Percentiles rank a stretch among this genome's conserved stretches.
Conservation (phyloP, 2,329 filamentous ascomycete genomes). For the Phialophora expanda region DNA sequence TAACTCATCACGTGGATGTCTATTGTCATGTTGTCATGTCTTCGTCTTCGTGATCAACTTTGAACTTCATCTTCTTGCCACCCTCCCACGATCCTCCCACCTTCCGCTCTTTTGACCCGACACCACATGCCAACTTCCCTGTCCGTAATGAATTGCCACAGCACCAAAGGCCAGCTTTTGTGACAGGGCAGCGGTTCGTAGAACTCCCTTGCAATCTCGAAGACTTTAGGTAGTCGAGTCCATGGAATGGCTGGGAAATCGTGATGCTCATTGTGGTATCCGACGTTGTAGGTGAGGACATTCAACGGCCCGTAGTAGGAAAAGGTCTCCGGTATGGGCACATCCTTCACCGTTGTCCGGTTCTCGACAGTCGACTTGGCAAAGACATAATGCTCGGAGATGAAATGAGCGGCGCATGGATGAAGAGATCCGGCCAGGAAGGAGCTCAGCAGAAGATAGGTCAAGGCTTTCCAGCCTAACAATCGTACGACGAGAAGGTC, state of each 20-base stretch:
- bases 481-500: conserved; percentile 70
- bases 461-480: conserved; percentile 68
- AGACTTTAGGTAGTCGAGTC: conserved; percentile 79
- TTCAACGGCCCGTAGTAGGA: conserved; percentile 96
- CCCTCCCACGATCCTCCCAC: conserved; percentile 65
- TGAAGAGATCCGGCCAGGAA: conserved; percentile 94
- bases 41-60: conserved; percentile 51
- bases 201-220: conserved; percentile 84
- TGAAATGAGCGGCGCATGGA: conserved; percentile 95
- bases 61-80: conserved; percentile 75
- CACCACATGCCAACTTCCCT: conserved; percentile 87
- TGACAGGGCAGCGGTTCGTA: conserved; percentile 87
- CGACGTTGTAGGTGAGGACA: conserved; percentile 93
- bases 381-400: conserved; percentile 92
- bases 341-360: conserved; percentile 41
- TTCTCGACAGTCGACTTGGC: conserved; percentile 51
- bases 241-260: conserved; percentile 97
- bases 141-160: conserved; percentile 95
- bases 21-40: conserved; percentile 17
- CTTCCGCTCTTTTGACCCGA: conserved; percentile 88
- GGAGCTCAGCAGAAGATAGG: conserved; percentile 85
- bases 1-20: conserved; percentile 9
- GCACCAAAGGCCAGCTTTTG: conserved; percentile 87
- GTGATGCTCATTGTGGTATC: conserved; percentile 97
- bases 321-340: conserved; percentile 85